Percentiles rank a stretch among this genome's conserved stretches.
Conservation (phyloP, 1,284 basidiomycete species). For the Phlebopus sp. region DNA sequence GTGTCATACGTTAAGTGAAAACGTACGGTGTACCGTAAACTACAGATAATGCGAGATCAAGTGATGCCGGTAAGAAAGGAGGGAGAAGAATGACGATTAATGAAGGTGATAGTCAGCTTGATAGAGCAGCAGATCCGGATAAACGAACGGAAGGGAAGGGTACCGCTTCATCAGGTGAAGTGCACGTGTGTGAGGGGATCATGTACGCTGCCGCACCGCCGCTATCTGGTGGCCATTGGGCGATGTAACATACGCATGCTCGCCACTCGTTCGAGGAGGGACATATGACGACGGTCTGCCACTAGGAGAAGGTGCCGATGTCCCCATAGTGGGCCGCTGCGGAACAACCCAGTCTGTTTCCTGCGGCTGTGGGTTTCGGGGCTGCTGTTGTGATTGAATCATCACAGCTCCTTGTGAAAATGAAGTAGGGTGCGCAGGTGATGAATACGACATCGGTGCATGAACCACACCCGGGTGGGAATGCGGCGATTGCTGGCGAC, state of each 20-base stretch:
- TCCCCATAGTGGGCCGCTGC: constrained; percentile 41
- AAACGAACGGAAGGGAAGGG: constrained; percentile 15
- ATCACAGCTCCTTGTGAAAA: constrained; percentile 41
- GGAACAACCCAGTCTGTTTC: constrained; percentile 50
- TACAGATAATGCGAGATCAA: constrained; percentile 40
- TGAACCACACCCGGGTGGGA: constrained; percentile 39
- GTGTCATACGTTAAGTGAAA: constrained; percentile 41
- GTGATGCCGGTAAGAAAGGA: constrained; percentile 21
- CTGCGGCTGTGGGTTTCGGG: constrained; percentile 37
- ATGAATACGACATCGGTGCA: constrained; percentile 43
- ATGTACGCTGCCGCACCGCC: constrained; percentile 52
- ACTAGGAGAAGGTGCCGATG: constrained; percentile 41
- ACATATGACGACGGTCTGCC: constrained; percentile 58
- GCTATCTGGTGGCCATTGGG: constrained; percentile 47
- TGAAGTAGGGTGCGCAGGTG: constrained; percentile 37
- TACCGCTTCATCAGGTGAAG: constrained; percentile 6
- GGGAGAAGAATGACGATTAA: constrained; percentile 15
- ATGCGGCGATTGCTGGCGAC: constrained; percentile 43
- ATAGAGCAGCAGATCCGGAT: constrained; percentile 25
- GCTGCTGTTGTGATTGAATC: constrained; percentile 42
- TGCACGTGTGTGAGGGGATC: constrained; percentile 11
- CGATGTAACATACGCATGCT: constrained; percentile 40
- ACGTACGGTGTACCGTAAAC: constrained; percentile 37
- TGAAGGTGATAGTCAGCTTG: constrained; percentile 25
- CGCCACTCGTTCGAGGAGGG: constrained; percentile 47